A percentile compares a stretch with the other conserved stretches of the same genome.
phyloP scores from a whole-genome alignment of 176 grass and related monocot species.

The Stipa capillata region DNA sequence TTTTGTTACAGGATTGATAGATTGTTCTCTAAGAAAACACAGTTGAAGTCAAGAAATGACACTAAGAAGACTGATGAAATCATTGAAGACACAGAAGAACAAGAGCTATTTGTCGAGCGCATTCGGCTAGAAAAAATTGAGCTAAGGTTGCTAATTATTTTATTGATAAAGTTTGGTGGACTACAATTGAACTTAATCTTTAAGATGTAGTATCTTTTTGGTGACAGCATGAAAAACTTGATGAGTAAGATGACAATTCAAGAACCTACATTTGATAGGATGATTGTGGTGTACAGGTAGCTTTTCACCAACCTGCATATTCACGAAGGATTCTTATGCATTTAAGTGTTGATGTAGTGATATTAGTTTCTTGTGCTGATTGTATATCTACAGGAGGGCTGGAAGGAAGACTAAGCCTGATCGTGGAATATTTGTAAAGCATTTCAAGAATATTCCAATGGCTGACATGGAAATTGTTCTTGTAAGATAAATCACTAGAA shows the following conservation, averaged over 20 bases:
- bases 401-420: slow-evolving; percentile 43
- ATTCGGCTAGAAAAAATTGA: slow-evolving; percentile 67
- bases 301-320: slow-evolving; percentile 27
- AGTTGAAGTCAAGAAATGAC: slow-evolving; percentile 25
- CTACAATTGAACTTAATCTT: background rate
- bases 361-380: slow-evolving; percentile 14
- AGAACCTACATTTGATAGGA: slow-evolving; percentile 95
- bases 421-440: slow-evolving; percentile 82
- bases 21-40: slow-evolving; percentile 43
- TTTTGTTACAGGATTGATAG: slow-evolving; percentile 41
- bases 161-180: background rate
- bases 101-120: slow-evolving; percentile 56
- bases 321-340: background rate
- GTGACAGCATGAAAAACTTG: slow-evolving; percentile 60
- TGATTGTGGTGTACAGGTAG: slow-evolving; percentile 92
- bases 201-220: slow-evolving; percentile 9
- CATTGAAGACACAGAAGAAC: slow-evolving; percentile 44
- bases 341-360: background rate
- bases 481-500: slow-evolving; percentile 75
- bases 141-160: slow-evolving; percentile 36
- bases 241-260: slow-evolving; percentile 72
- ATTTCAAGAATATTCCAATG: slow-evolving; percentile 89
- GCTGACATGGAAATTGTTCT: slow-evolving; percentile 93
- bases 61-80: slow-evolving; percentile 57
- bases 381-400: slow-evolving; percentile 53